These are phyloP conservation scores for Polychaeton citri DNA, from an alignment of 2,329 filamentous ascomycete genomes.

Conservation along the genomic window DNA sequence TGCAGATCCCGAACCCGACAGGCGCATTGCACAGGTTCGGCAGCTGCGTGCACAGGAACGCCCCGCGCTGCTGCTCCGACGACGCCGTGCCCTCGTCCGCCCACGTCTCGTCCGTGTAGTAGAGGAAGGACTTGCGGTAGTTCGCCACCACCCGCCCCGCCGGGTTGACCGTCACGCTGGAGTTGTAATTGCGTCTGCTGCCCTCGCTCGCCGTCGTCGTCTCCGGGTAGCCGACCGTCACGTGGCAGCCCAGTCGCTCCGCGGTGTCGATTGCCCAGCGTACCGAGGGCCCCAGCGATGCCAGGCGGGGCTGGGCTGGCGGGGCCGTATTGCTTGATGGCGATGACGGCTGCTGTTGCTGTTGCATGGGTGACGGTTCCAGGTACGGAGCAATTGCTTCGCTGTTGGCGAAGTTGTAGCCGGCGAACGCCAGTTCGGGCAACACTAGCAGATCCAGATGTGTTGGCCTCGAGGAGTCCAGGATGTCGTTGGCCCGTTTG, in stretches of 20 bases:
- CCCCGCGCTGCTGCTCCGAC: conserved; percentile 6
- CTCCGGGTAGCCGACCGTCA: conserved; percentile 65
- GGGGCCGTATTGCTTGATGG: neutral
- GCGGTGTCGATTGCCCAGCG: conserved; percentile 59
- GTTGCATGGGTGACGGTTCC: conserved; percentile 41
- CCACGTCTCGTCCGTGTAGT: conserved; percentile 56
- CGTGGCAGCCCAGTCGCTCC: conserved; percentile 51
- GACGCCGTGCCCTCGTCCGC: conserved; percentile 23
- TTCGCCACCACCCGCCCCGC: conserved; percentile 41
- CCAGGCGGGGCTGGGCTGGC: neutral
- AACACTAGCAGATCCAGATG: conserved; percentile 59
- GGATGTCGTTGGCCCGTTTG: conserved; percentile 50
- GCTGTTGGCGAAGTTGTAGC: conserved; percentile 65
- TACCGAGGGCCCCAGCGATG: conserved; percentile 52
- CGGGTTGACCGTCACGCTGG: conserved; percentile 44
- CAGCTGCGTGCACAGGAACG: conserved; percentile 25
- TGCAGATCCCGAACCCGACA: conserved; percentile 36
- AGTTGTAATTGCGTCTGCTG: conserved; percentile 37
- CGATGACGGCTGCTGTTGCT: too few relatives aligned
- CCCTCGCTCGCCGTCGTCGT: conserved; percentile 13
- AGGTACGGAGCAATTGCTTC: conserved; percentile 55
- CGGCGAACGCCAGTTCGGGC: conserved; percentile 64
- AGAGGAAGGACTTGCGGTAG: conserved; percentile 52
- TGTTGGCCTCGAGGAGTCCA: conserved; percentile 34
- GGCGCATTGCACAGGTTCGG: conserved; percentile 19